Evolutionary conservation across 1,284 basidiomycete species (phyloP), one percentile per base, ranked within the genome.

Genomic region (Marasmius sp.): DNA sequence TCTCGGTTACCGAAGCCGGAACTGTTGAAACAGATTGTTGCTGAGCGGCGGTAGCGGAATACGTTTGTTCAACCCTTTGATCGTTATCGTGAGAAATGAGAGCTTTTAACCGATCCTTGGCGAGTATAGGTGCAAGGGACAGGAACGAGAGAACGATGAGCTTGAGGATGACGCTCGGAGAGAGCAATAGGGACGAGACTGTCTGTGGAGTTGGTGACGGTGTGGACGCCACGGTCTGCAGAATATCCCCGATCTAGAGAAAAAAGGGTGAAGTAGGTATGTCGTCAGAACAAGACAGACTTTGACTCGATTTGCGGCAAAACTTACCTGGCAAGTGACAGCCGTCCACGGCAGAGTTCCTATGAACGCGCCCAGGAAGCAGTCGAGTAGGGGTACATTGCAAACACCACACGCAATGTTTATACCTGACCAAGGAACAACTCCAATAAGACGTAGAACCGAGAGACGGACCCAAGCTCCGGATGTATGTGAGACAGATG

Each of bases 401-500:
- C 92, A 93, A 16, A 95, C 92, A 53, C 94, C 94, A 73, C 91
- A 95, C 37, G 94, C 94, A 62, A 97, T 91, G 72, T 97, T 97
- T 79, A 97, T 94, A 59, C 93, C 94, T 58, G 92, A 93, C 94
- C 94, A 97, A 5, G 94, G 94, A 9, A 97, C 93, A 58, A 97
- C 86, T 33, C 94, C 94, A 71, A 95, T 85, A 58, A 95, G 86
- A 50, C 94, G 87, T 67, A 97, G 85, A 63, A 95, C 84, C 6
- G 92, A 88, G 54, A 96, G 78, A 38, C 93, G 86, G 39, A 94
- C 87, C 94, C 94, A 96, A 14, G 60, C 53, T 9, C 64, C 64
- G 3, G 59, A 59, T 8, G 61, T 9, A n/a, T 65, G 57, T 0
- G 60, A 58, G 1, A 61, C 41, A 0, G 58, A 47, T n/a, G 75